A percentile compares a stretch with the other conserved stretches of the same genome.
Conservation (phyloP, 495 filamentous ascomycete genomes). For the Penicillium roqueforti region DNA sequence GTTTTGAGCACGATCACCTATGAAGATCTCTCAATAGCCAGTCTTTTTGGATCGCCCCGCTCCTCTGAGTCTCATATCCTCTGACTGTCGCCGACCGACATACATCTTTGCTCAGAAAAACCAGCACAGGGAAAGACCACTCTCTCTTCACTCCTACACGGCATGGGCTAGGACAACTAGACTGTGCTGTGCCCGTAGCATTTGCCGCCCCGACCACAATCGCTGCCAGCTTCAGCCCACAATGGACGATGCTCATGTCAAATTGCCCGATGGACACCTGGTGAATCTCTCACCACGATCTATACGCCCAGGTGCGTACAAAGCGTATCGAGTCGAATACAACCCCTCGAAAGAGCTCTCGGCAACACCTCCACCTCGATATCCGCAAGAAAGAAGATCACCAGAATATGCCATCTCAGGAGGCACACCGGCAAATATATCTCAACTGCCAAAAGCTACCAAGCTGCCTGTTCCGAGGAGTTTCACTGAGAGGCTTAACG, state of each 20-base stretch:
- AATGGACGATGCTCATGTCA: conserved; percentile 26
- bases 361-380: conserved; percentile 5
- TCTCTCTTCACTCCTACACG: conserved; percentile 12
- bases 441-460: conserved; percentile 25
- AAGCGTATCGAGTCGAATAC: conserved; percentile 25
- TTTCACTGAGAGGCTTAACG: conserved; percentile 17
- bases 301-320: conserved; percentile 15
- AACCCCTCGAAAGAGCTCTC: conserved; percentile 10
- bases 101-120: conserved; percentile 1
- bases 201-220: conserved; percentile 7
- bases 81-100: neutral
- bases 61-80: conserved; percentile 7
- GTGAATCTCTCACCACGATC: conserved; percentile 33
- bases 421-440: conserved; percentile 9
- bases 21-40: neutral
- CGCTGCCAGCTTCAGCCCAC: conserved; percentile 3
- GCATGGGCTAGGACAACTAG: conserved; percentile 18
- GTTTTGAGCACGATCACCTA: conserved; percentile 12
- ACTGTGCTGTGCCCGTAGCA: conserved; percentile 19
- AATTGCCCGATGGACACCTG: conserved; percentile 34
- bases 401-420: conserved; percentile 5
- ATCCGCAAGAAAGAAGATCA: neutral
- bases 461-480: conserved; percentile 34
- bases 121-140: neutral
- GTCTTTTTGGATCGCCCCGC: conserved; percentile 10